Evolutionary conservation across 192 early-diverging fungal genomes (phyloP), one percentile per base, ranked within the genome.

Genomic region (Podila clonocystis): DNA sequence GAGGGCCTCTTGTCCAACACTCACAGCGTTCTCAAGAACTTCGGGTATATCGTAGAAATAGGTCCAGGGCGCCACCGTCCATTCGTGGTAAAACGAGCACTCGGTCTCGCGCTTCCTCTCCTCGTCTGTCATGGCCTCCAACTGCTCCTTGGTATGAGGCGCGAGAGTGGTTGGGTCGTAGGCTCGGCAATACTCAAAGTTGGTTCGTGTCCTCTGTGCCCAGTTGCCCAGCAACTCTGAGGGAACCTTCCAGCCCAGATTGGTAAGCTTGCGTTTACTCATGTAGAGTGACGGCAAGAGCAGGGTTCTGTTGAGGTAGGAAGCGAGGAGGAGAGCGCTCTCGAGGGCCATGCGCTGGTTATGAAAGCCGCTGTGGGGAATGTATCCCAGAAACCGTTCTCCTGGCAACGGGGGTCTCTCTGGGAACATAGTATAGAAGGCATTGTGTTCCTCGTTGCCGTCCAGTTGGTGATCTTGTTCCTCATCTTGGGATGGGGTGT

Each of bases 321-420:
- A 66, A 6, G 87, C 73, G n/a, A 88, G 49, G 6, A 72, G 70
- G 4, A 88, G 58, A 5, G 85, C 87, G 57, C 84, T 86, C 26
- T 76, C 66, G 11, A 84, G 58, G 15, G 75, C 65, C 11, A 84
- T 88, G 15, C 87, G 80, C 61, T 88, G 87, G 67, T 88, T 88
- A 30, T 85, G 83, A 48, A 86, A 83, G 0, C 87, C 87, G 49
- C 80, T 83, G 26, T 88, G 87, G 19, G 83, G 85, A 34, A 86
- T 34, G 62, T 83, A 88, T 7, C 76, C 66, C 13, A 88, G 52
- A 41, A 75, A 87, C 29, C 72, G 75, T 59, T 73, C 71, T 28
- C 59, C 34, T 30, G 11, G 57, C 11, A 31, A 31, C 11, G 57
- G 58, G n/a, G 58, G 67, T 3, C 67, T 55, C 15, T 24, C 57